Percentiles rank a stretch among this genome's conserved stretches.
Conservation (phyloP, 1,139 yeast genomes). For the Hansenula anomala region DNA sequence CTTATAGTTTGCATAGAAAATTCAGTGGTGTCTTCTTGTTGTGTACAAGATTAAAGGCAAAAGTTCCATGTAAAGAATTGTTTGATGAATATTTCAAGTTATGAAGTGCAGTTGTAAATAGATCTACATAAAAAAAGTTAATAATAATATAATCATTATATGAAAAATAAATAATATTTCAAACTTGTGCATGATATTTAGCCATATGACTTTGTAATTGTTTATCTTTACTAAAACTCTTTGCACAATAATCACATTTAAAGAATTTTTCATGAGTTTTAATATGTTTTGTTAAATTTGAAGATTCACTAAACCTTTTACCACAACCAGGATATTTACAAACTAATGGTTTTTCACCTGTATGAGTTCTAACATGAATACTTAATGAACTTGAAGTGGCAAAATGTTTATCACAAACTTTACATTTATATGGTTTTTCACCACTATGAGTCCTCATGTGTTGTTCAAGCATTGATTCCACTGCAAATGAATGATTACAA, state of each 20-base stretch:
- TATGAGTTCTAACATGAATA: constrained; percentile 76
- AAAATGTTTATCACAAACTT: constrained; percentile 62
- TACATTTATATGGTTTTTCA: constrained; percentile 73
- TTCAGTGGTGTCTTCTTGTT: constrained; percentile 89
- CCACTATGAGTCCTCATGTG: constrained; percentile 89
- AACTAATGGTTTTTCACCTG: constrained; percentile 84
- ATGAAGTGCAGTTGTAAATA: neutral
- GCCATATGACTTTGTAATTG: constrained; percentile 38
- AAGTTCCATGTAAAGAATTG: constrained; percentile 75
- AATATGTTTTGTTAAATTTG: constrained; percentile 86
- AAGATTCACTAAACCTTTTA: constrained; percentile 82
- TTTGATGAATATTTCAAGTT: constrained; percentile 47
- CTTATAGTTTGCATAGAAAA: constrained; percentile 90
- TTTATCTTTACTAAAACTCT: constrained; percentile 43
- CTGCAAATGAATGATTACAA: constrained; percentile 65
- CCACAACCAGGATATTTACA: constrained; percentile 82
- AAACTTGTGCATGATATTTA: constrained; percentile 20
- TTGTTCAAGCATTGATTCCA: constrained; percentile 47
- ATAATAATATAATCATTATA: neutral
- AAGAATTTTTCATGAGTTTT: constrained; percentile 53
- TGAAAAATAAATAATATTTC: neutral
- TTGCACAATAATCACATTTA: constrained; percentile 48
- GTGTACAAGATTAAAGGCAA: constrained; percentile 82
- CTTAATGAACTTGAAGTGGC: constrained; percentile 50
- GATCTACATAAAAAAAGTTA: neutral